Evolutionary conservation across 2,329 filamentous ascomycete species (phyloP), one percentile per base, ranked within the genome.

Genomic region (Beauveria sp.): DNA sequence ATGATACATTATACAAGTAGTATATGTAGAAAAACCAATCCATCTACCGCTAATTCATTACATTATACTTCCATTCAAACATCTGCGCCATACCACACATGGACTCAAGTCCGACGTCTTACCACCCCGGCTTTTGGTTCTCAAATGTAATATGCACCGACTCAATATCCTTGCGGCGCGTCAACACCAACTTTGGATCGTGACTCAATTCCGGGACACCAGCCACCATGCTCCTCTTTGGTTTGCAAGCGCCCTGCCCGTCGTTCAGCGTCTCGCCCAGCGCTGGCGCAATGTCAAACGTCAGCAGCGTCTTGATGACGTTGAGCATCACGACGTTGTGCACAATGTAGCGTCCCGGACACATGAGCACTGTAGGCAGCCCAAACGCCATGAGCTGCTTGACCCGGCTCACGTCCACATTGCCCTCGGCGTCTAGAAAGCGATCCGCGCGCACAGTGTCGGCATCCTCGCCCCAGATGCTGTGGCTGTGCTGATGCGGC

Each of bases 311-410:
- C 58, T 54, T 60, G 58, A 60, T 48, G 9, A 60, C n/a, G 26
- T 54, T 40, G 34, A 60, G 58, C 58, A 60, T 60, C 9, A 53
- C 58, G 40, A 54, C 58, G 20, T 60, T 60, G 20, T 54, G 53
- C 40, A 60, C 58, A 26, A 60, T 31, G 42, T 60, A 60, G n/a
- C 58, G 58, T 8, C 58, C 58, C 2, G 58, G 58, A 5, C 58
- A 60, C 58, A 60, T 60, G 57, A 60, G 58, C 16, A 60, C 58
- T 2, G 58, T 60, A 12, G 58, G 58, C 26, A 60, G 58, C 5
- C 58, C 58, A 40, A 60, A 60, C 1, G 50, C 58, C 58, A 60
- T 60, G 28, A 60, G 58, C 26, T 46, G 26, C 28, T 48, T 46
- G 10, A 60, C 58, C 6, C 40, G 58, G 5, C 20, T 20, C 5